Evolutionary conservation across 1,284 basidiomycete species (phyloP).

Genomic region (Rhodofomes roseus): DNA sequence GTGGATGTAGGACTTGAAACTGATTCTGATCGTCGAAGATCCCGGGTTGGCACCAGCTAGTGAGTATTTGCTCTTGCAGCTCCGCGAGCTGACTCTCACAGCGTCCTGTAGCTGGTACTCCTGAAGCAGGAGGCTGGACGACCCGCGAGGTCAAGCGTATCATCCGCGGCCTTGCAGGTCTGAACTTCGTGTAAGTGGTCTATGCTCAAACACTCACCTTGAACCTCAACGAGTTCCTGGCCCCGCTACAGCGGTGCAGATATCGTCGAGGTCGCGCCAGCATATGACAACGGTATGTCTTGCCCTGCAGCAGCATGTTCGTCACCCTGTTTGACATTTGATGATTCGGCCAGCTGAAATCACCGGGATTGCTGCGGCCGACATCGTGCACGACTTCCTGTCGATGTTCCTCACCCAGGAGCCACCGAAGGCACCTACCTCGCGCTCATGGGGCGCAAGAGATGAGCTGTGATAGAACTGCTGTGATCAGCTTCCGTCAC

Average conservation of each 20-base stretch:
- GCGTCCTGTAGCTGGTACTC: conserved; percentile 62
- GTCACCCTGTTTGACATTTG: too few species aligned
- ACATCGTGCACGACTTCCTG: conserved; percentile 68
- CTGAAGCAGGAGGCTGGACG: conserved; percentile 80
- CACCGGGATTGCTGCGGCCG: conserved; percentile 69
- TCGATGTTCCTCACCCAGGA: conserved; percentile 50
- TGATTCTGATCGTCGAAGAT: conserved; percentile 37
- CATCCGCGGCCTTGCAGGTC: conserved; percentile 68
- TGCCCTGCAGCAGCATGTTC: too few species aligned
- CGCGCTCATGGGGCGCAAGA: conserved; percentile 8
- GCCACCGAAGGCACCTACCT: conserved; percentile 25
- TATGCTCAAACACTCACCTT: neutral
- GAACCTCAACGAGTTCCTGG: neutral
- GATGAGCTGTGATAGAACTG: conserved; percentile 24
- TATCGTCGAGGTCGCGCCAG: conserved; percentile 78
- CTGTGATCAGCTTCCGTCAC: neutral
- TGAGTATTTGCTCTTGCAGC: conserved; percentile 33
- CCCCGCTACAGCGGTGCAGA: conserved; percentile 55
- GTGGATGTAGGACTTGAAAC: too few species aligned
- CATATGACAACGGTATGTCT: conserved; percentile 62
- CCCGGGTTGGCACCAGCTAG: conserved; percentile 78
- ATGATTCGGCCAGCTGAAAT: conserved; percentile 52
- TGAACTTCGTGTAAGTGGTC: conserved; percentile 69
- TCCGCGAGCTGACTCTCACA: neutral
- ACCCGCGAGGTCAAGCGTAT: conserved; percentile 79